A percentile compares a stretch with the other conserved stretches of the same genome.
Evolutionary conservation across 768 basidiomycete genomes (phyloP).

Genomic region (Lentinula sp.): DNA sequence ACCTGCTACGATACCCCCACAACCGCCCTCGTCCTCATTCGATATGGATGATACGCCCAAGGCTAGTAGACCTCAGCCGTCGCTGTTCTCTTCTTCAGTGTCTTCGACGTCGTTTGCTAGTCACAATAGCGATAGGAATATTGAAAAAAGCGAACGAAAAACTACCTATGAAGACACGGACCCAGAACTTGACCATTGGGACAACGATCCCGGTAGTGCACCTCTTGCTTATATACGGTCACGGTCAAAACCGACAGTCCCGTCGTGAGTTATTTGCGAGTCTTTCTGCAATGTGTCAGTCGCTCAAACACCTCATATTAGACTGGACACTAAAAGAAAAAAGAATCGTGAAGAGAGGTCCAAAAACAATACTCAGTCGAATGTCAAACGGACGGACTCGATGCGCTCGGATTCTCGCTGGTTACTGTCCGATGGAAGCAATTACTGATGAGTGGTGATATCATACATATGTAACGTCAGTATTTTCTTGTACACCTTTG

Average conservation of each 20-base stretch:
- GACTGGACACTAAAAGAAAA: not conserved
- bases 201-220: not conserved
- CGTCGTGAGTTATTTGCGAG: not conserved
- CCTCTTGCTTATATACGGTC: not conserved
- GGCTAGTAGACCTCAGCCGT: not conserved
- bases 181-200: not conserved
- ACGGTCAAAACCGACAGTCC: not conserved
- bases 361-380: not conserved
- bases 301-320: too few species aligned
- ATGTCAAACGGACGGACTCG: not conserved
- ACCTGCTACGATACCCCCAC: not conserved
- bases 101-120: not conserved
- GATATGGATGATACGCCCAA: conserved; percentile 9
- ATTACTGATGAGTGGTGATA: not conserved
- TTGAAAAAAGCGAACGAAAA: not conserved
- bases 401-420: not conserved
- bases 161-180: not conserved
- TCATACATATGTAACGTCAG: not conserved
- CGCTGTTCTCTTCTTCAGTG: not conserved
- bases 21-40: not conserved
- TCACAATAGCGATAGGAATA: not conserved
- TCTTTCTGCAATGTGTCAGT: not conserved
- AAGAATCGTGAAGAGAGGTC: not conserved
- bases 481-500: not conserved
- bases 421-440: not conserved